Base-by-base conservation (phyloP, 192 early-diverging fungal species). In the Coemansia sp. region DNA sequence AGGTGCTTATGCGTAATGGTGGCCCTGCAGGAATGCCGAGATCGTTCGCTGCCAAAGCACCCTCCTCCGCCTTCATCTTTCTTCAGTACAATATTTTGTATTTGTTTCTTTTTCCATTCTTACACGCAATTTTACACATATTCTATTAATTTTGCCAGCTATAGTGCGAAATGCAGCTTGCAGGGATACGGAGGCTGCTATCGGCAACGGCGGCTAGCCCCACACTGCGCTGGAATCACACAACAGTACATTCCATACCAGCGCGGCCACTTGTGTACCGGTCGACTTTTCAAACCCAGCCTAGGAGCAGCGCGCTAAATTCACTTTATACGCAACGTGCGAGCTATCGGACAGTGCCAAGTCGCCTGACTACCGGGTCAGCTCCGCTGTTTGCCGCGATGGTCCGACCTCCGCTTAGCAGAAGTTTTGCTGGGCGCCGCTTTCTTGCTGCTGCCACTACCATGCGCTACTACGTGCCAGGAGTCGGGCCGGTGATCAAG, bases 401-500 rank as follows among this genome's bases (percentile, higher is more conserved):
- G 37, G 67, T 62, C 1, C 67, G 65, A 38, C 70, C 72, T 10
- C 65, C 62, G 41, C 58, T 66, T 5, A 29, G 41, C 57, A 63
- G 42, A 57, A 61, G 57, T 57, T 36, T 70, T 51, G 64, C 71
- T 1, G 64, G 68, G 48, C 70, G 71, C 57, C 71, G 79, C 6
- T 82, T 82, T 37, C 48, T 82, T 17, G 79, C 71, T 3, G 79
- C 71, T 7, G 60, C 69, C 2, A 58, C 55, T 58, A 32, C 79
- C 17, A 82, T 82, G 74, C 79, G 79, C 63, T 64, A 82, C 66
- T 82, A 82, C 39, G 68, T 82, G 17, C 74, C 79, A 14, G 58
- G 72, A 48, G 7, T 58, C 0, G 70, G 79, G 36, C 74, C 74
- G 50, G 31, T 66, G 34, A 63, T 72, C 31, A 66, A 59, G 48